phyloP scores from a whole-genome alignment of 2,329 filamentous ascomycete genomes.

The Aureobasidium lini region DNA sequence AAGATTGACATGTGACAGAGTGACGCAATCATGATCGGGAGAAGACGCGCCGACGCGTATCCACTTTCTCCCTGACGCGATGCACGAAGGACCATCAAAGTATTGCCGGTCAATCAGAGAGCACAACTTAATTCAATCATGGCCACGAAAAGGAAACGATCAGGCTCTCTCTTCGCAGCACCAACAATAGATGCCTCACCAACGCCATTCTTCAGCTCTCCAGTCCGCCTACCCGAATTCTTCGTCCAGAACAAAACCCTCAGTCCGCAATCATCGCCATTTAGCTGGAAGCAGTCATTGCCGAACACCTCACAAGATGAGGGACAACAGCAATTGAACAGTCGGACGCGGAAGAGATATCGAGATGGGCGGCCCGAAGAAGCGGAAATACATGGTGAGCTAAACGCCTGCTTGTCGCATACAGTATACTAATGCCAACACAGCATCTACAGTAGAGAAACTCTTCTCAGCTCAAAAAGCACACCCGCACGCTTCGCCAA shows the following conservation, averaged over 20 bases:
- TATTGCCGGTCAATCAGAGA: not conserved
- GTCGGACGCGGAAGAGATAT: slow-evolving; percentile 52
- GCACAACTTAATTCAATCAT: slow-evolving; percentile 23
- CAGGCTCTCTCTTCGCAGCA: slow-evolving; percentile 38
- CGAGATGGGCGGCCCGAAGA: slow-evolving; percentile 53
- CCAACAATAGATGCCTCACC: slow-evolving; percentile 32
- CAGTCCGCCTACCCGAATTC: slow-evolving; percentile 23
- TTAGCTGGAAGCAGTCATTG: not conserved
- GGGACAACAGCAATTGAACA: slow-evolving; percentile 36
- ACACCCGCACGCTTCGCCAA: slow-evolving; percentile 25
- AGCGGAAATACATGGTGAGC: slow-evolving; percentile 46
- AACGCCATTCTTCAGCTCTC: slow-evolving; percentile 16
- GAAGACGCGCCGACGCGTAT: not conserved
- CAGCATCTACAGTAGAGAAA: slow-evolving; percentile 39
- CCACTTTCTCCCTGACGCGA: not conserved
- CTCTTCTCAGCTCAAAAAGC: slow-evolving; percentile 38
- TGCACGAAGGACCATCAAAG: not conserved
- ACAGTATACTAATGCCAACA: slow-evolving; percentile 17
- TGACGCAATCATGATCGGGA: not conserved
- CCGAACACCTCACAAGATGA: not conserved
- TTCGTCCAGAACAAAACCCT: slow-evolving; percentile 25
- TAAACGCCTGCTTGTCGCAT: slow-evolving; percentile 3
- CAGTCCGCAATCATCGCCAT: slow-evolving; percentile 3
- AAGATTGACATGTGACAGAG: not conserved
- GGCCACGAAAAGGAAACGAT: slow-evolving; percentile 54